These are phyloP conservation scores for Herpetomonas muscarum DNA, from an alignment of 208 protist genomes.

Conservation along the genomic window DNA sequence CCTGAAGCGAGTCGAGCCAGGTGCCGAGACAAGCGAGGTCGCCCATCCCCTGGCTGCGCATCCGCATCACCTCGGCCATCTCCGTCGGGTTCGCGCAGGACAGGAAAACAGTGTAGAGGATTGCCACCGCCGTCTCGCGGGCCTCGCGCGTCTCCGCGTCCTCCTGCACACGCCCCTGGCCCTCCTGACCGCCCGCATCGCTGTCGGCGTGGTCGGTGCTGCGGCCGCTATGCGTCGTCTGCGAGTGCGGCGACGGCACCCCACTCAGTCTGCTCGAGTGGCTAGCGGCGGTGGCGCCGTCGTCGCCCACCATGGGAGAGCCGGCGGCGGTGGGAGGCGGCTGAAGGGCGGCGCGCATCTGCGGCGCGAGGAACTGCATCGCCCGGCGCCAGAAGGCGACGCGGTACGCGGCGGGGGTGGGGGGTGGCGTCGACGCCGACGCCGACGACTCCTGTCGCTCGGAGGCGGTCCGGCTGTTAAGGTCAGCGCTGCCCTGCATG, in stretches of 20 bases:
- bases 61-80: neutral
- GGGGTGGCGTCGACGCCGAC: neutral
- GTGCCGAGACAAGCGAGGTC: neutral
- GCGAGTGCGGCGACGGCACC: too few species aligned
- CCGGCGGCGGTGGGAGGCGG: neutral
- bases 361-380: neutral
- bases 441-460: neutral
- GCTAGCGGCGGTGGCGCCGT: neutral
- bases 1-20: neutral
- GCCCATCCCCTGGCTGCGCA: neutral
- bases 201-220: too few species aligned
- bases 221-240: too few species aligned
- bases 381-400: conserved; percentile 1
- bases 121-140: conserved; percentile 16
- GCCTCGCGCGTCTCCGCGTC: conserved; percentile 7
- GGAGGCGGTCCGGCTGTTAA: too few species aligned
- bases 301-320: neutral
- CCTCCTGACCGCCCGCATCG: too few species aligned
- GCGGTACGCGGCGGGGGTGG: too few species aligned
- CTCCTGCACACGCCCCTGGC: neutral
- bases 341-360: neutral
- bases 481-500: too few species aligned
- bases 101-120: conserved; percentile 28
- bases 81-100: conserved; percentile 9
- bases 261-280: too few species aligned